Evolutionary conservation across 163 green algal genomes (phyloP).

Genomic region (Scenedesmus sp.): DNA sequence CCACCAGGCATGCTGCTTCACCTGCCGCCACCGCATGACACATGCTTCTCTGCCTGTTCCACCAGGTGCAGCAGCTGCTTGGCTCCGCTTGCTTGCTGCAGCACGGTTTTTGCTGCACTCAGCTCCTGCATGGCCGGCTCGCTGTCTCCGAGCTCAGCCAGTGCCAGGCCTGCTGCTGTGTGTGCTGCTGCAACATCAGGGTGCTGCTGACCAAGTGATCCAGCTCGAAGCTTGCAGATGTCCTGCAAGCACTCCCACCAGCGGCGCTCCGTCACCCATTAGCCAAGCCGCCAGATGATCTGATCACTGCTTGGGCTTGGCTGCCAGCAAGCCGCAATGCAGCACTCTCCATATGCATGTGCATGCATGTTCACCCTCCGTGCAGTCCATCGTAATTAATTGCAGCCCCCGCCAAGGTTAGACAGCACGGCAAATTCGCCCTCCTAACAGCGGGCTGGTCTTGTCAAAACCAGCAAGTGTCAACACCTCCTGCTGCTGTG

Average conservation of each 20-base stretch:
- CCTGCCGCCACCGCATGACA: neutral
- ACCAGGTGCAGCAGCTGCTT: slow-evolving; percentile 18
- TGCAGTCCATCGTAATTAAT: no score
- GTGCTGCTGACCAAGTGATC: neutral
- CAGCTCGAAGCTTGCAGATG: neutral
- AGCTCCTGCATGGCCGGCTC: slow-evolving; percentile 31
- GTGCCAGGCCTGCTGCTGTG: slow-evolving; percentile 13
- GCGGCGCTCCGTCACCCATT: neutral
- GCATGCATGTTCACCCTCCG: neutral
- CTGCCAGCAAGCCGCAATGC: neutral
- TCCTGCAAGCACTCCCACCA: slow-evolving; percentile 28
- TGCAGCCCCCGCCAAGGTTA: no score
- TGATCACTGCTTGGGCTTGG: neutral
- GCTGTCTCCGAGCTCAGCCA: slow-evolving; percentile 22
- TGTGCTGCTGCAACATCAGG: slow-evolving; percentile 17
- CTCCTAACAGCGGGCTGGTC: no score
- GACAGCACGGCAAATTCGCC: no score
- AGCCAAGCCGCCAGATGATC: no score
- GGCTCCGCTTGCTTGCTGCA: neutral
- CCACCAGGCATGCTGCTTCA: neutral
- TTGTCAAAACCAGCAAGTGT: no score
- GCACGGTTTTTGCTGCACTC: neutral
- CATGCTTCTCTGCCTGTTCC: slow-evolving; percentile 10
- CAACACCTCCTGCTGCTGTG: neutral
- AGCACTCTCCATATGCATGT: no score